phyloP scores from a whole-genome alignment of 73 alveolate species.

The Tetrahymena thermophila region DNA sequence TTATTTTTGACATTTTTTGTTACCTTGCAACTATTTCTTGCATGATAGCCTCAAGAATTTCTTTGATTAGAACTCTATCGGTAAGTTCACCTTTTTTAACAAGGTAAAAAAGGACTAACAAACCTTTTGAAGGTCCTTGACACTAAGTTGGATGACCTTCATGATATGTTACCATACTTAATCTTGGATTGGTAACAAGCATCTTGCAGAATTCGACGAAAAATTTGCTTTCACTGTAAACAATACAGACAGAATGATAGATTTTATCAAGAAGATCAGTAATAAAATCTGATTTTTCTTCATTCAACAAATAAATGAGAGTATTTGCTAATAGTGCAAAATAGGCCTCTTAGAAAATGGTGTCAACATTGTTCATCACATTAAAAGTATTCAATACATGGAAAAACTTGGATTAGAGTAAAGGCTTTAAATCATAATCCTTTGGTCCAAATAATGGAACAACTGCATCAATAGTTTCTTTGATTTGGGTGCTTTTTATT shows the following conservation, averaged over 20 bases:
- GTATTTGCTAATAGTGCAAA: conserved; percentile 1
- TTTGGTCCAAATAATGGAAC: background rate
- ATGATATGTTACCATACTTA: background rate
- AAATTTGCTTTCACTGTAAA: background rate
- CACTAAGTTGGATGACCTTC: background rate
- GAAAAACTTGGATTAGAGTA: background rate
- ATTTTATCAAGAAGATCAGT: background rate
- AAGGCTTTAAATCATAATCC: background rate
- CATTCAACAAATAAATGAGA: background rate
- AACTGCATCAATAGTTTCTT: background rate
- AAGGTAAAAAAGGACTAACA: background rate
- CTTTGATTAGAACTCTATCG: background rate
- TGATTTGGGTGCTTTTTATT: background rate
- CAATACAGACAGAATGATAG: background rate
- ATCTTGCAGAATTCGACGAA: background rate
- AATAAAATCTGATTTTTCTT: background rate
- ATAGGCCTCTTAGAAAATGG: background rate
- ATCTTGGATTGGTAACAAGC: background rate
- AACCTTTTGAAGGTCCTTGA: conserved; percentile 5
- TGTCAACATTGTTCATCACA: conserved; percentile 19
- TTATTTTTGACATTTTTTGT: background rate
- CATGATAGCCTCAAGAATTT: background rate
- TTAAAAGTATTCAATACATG: conserved; percentile 2
- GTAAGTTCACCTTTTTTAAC: background rate
- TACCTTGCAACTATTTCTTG: conserved; percentile 8